Percentiles rank a stretch among this genome's conserved stretches.
phyloP scores from a whole-genome alignment of 805 yeast species.

The Millerozyma miso region DNA sequence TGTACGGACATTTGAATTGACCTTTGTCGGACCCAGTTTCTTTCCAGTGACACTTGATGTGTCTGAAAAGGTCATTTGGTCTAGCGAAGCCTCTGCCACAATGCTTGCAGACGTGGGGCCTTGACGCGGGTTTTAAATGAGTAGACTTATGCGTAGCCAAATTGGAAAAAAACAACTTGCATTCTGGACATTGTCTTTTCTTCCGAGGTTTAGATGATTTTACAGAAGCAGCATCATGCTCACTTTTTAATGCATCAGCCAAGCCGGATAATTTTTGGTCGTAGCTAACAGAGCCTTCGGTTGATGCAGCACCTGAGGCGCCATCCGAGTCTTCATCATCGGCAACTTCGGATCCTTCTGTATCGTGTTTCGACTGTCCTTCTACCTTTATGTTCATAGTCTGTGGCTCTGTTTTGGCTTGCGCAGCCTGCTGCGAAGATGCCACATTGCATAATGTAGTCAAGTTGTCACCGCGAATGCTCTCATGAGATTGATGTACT shows the following conservation, averaged over 20 bases:
- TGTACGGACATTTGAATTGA: slow-evolving; percentile 79
- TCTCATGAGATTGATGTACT: neutral
- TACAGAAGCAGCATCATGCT: neutral
- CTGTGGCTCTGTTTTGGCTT: neutral
- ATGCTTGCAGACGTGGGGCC: slow-evolving; percentile 75
- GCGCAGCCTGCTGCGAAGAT: slow-evolving; percentile 1
- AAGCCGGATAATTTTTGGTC: neutral
- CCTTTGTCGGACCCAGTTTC: slow-evolving; percentile 63
- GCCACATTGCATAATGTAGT: slow-evolving; percentile 7
- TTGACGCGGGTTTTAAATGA: slow-evolving; percentile 63
- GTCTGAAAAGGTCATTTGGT: slow-evolving; percentile 81
- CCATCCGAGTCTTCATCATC: neutral
- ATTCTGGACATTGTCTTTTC: slow-evolving; percentile 70
- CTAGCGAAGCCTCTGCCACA: slow-evolving; percentile 86
- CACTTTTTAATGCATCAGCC: neutral
- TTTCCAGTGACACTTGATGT: slow-evolving; percentile 80
- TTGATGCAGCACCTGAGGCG: neutral
- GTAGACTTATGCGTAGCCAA: slow-evolving; percentile 80
- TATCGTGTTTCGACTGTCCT: neutral
- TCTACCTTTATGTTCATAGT: neutral
- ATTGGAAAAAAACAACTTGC: slow-evolving; percentile 66
- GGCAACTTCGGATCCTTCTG: neutral
- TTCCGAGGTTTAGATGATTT: slow-evolving; percentile 41
- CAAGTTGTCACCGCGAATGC: neutral
- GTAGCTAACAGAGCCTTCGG: neutral